phyloP scores from a whole-genome alignment of 352 stramenopile genomes.

The Phytophthora idaei region DNA sequence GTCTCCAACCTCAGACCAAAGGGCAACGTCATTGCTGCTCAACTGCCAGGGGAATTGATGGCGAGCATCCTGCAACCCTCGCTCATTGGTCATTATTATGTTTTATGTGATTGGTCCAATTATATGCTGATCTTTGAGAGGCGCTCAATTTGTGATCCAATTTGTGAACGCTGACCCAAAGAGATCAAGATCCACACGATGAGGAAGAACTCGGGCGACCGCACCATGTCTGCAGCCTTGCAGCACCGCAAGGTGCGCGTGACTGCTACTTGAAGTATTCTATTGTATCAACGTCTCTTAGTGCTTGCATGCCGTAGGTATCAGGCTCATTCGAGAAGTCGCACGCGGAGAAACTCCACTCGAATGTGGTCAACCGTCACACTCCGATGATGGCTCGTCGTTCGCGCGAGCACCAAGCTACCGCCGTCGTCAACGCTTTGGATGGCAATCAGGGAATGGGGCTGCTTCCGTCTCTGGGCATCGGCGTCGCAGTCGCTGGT shows the following conservation, averaged over 20 bases:
- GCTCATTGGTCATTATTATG: slow-evolving; percentile 26
- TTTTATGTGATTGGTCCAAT: slow-evolving; percentile 2
- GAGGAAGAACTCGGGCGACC: slow-evolving; percentile 44
- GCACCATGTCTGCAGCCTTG: slow-evolving; percentile 49
- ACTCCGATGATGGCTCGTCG: slow-evolving; percentile 18
- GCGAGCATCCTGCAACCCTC: slow-evolving; percentile 13
- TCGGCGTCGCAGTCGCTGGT: slow-evolving; percentile 36
- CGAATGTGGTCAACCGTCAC: slow-evolving; percentile 38
- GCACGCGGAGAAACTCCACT: slow-evolving; percentile 44
- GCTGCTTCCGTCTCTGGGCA: slow-evolving; percentile 23
- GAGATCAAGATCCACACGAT: slow-evolving; percentile 27
- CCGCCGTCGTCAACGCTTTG: not conserved
- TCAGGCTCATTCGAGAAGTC: slow-evolving; percentile 49
- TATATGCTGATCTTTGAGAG: slow-evolving; percentile 14
- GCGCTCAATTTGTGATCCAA: not conserved
- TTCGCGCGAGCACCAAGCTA: slow-evolving; percentile 7
- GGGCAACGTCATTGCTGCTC: slow-evolving; percentile 24
- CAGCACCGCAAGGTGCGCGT: slow-evolving; percentile 60
- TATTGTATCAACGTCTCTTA: not conserved
- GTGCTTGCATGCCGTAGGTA: slow-evolving; percentile 20
- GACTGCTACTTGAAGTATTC: not conserved
- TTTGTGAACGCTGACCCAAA: not conserved
- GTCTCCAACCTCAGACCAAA: slow-evolving; percentile 31
- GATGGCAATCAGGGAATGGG: slow-evolving; percentile 19
- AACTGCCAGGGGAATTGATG: slow-evolving; percentile 23